Evolutionary conservation across 208 protist genomes (phyloP), one percentile per base, ranked within the genome.

Genomic region (Leishmania martiniquensis): DNA sequence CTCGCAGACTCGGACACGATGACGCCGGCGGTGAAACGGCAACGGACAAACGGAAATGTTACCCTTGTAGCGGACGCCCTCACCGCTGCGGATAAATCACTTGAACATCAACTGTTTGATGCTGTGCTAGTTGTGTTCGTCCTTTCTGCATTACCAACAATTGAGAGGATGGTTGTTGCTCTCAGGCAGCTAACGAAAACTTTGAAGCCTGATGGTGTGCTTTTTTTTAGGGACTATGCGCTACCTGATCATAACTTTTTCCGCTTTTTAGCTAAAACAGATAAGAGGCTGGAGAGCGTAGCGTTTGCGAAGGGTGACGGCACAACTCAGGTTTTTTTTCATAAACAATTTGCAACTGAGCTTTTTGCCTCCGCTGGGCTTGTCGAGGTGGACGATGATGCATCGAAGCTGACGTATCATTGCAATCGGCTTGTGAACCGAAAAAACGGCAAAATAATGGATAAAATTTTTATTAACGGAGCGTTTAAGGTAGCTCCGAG

Each of bases 391-490:
- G 78, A 85, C 22, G 75, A 77, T 54, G 44, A 75, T 25, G 70
- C 51, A 0, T 84, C 76, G 1, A 75, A 75, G 29, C 69, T 89
- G 1, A 70, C 76, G 9, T 96, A 96, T 71, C 93, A 97, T 75
- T 97, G 93, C 70, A 97, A 96, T 67, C 78, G 91, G 13, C 89
- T 96, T 29, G 82, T 87, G 42, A 97, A 97, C 78, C 81, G 93
- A 15, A 97, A 97, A 70, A 95, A 93, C 69, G 85, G 86, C 20
- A 94, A 91, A 45, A 75, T 65, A 66, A 97, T 97, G 91, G 87
- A 95, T 74, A 97, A 97, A 62, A 84, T 97, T 32, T 97, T 97
- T 77, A 82, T 97, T 47, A 97, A 97, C 68, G 90, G 84, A 39
- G 83, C 75, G 20, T 97, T 97, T 85, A 84, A 83, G 60, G 6